Evolutionary conservation across 441 rosid genomes (phyloP), one percentile per base, ranked within the genome.

Genomic region (Arabidopsis lyrata): DNA sequence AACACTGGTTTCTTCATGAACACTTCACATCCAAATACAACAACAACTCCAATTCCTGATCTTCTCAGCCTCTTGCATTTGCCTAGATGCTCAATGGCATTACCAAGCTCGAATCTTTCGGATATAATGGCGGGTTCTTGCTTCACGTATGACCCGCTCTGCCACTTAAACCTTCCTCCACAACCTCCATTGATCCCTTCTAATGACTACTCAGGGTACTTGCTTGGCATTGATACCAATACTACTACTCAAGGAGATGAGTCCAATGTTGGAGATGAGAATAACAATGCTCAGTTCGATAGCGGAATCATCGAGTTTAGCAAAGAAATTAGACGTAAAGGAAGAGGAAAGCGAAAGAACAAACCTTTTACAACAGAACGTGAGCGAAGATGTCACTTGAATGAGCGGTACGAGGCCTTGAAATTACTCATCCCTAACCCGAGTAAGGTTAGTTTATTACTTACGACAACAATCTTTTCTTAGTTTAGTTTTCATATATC

Each of bases 331-430:
- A 60, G 69, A 12, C 84, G 82, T 56, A 86, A 83, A 75, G 73
- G 85, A 2, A 81, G 86, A 72, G 83, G 77, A 6, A 84, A 88
- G 3, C 85, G 83, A 55, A 78, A 61, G 48, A 83, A 88, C 65
- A 90, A 86, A 63, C 97, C 86, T 66, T 86, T 82, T 58, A 78
- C 95, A 0, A 90, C 94, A 2, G 97, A 95, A 63, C 85, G 95
- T 27, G 87, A 95, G 68, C 78, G 90, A 80, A 88, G 99, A 74
- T 78, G 78, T 48, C 88, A 88, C 27, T 76, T 86, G 68, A 95
- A 89, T 66, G 87, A 82, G 22, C 86, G 85, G 73, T 95, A 41
- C 60, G 39, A 48, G 0, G 89, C 87, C 44, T 76, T 95, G 83
- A 85, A 76, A 74, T 62, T 64, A n/a, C 80, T 95, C 83, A 81